Base-by-base conservation (phyloP, 306 rosid genomes). In the Lithocarpus polystachyus region DNA sequence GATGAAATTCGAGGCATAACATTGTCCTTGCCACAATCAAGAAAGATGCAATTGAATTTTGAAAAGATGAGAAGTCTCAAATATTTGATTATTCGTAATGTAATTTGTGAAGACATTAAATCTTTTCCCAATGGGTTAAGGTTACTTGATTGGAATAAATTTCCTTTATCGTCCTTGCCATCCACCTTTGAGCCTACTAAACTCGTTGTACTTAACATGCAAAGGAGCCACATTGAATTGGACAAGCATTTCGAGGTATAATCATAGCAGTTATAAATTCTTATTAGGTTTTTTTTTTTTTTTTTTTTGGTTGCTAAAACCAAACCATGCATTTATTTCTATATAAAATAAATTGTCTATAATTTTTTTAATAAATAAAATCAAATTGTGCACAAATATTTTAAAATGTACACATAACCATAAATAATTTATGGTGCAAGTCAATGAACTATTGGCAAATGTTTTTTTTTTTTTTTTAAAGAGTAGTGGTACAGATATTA, bases 41-140 rank as follows among this genome's bases (percentile, higher is more conserved):
- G 62, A 74, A 19, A 80, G 23, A 77, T 73, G 35, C 24, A 53
- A 24, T 62, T 84, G 67, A 67, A 23, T 10, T 43, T 87, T 22
- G 55, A 20, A 9, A 5, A 24, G 2, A 82, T 85, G 88, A 56
- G 20, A 4, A 79, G 73, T 12, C 85, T 87, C 5, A 77, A 77
- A 68, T 56, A 84, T 68, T 77, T 77, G 3, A 75, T 54, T 45
- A 74, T 72, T 73, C 52, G 71, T n/a, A 82, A 80, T 51, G 85
- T 61, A 54, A 45, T 80, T 40, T 77, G 57, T 23, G 80, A 59
- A 77, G 45, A 67, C 5, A 79, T 83, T 14, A 48, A 80, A 4
- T 72, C 77, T 77, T 80, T 84, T 20, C 81, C 88, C 26, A 68
- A 77, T 35, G 72, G 52, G 78, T 82, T 87, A 77, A 84, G 83